Percentiles rank a stretch among this genome's conserved stretches.
Conservation (phyloP, 345 rosid species). For the Euphorbia peplus region DNA sequence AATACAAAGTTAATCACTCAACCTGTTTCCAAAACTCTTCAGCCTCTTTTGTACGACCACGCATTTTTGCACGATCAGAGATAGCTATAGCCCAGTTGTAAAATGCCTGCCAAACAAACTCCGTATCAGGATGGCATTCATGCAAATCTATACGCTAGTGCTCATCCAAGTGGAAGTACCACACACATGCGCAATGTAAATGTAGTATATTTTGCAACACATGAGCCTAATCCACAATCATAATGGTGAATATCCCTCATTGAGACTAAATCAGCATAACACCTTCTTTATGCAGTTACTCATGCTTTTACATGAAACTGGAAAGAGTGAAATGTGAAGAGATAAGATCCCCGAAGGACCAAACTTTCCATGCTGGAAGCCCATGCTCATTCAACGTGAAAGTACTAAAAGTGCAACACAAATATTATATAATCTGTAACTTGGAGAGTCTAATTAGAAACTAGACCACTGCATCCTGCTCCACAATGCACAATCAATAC, state of each 20-base stretch:
- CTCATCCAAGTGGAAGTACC: not conserved
- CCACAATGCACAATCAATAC: not conserved
- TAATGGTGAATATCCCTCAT: not conserved
- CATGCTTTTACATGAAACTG: not conserved
- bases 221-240: not conserved
- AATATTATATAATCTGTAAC: not conserved
- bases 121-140: constrained; percentile 3
- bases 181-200: constrained; percentile 4
- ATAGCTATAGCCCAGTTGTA: constrained; percentile 99
- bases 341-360: not conserved
- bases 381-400: not conserved
- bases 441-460: not conserved
- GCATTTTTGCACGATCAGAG: constrained; percentile 98
- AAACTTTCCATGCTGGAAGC: not conserved
- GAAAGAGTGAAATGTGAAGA: not conserved
- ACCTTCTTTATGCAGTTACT: not conserved
- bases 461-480: not conserved
- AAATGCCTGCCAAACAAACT: constrained; percentile 66
- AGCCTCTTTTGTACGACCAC: constrained; percentile 99
- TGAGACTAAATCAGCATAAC: not conserved
- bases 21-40: constrained; percentile 99
- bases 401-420: not conserved
- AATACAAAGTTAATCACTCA: not conserved
- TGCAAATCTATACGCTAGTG: not conserved
- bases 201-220: not conserved